Base-by-base conservation (phyloP, 805 yeast species). In the Myxozyma melibiosi region DNA sequence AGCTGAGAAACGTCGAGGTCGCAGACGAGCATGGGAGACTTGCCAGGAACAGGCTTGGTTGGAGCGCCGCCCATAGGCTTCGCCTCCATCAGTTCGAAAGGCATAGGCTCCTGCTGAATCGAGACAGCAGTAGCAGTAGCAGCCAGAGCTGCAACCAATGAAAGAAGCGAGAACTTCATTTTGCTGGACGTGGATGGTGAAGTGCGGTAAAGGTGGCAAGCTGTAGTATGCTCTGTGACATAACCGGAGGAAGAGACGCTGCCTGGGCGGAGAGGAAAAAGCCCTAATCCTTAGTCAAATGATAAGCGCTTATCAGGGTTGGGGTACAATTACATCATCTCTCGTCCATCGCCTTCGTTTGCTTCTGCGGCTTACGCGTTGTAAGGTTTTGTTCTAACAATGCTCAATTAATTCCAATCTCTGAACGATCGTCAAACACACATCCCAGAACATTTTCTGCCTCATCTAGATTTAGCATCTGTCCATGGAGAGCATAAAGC, bases 1-100 rank as follows among this genome's bases (percentile, higher is more conserved):
- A 87, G 65, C 70, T 92, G 97, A 0, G 78, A 68, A 41, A 78
- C 79, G 14, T 75, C 71, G 18, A 81, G 74, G 66, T 90, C 96
- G 71, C 99, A 92, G 53, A 82, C 78, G 55, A 79, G 75, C 33
- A 94, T 78, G 16, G 98, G 98, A 1, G 97, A 86, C 62, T 83
- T 89, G 4, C 99, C 99, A 0, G 96, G 95, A 38, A 92, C 83
- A 5, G 96, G 96, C 52, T 37, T 52, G 20, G 55, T 60, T 13
- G 59, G 57, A 4, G 58, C 56, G 9, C 50, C 25, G 4, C 31
- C 50, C 40, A 45, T 4, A 3, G 42, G 39, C 27, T 50, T 40
- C 5, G 35, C 40, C 39, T 41, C 25, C 18, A 30, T 3, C 41
- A 39, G 27, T 34, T 39, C 51, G 45, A 60, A 60, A 5, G 51